phyloP scores from a whole-genome alignment of 2,329 filamentous ascomycete genomes.

The Colletotrichum gloeosporioides region DNA sequence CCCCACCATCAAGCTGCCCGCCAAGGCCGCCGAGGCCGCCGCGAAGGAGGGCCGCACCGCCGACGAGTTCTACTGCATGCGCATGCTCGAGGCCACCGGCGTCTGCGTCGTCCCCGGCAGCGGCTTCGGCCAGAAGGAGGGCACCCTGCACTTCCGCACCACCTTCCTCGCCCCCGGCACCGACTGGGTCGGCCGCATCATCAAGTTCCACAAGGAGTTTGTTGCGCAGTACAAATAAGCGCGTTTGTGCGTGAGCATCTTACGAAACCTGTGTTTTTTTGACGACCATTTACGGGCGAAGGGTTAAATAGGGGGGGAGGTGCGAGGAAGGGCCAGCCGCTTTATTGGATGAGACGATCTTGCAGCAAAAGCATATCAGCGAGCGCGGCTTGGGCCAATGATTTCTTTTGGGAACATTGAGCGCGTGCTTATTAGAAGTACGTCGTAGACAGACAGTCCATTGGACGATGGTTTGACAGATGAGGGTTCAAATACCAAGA shows the following conservation, averaged over 20 bases:
- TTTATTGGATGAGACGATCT: background rate
- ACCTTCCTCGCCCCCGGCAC: conserved; percentile 97
- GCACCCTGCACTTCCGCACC: conserved; percentile 91
- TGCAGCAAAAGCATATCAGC: background rate
- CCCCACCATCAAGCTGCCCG: conserved; percentile 84
- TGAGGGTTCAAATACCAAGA: background rate
- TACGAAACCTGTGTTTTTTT: conserved; percentile 11
- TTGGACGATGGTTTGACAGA: background rate
- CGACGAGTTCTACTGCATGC: conserved; percentile 95
- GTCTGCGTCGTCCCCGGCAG: conserved; percentile 92
- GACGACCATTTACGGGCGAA: background rate
- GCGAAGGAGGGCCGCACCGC: conserved; percentile 73
- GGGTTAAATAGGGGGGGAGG: background rate
- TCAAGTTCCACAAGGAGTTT: conserved; percentile 90
- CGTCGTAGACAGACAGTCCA: background rate
- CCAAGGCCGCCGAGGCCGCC: conserved; percentile 79
- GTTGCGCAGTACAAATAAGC: conserved; percentile 75
- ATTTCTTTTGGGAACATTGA: background rate
- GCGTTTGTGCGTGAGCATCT: background rate
- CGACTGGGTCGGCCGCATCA: conserved; percentile 87
- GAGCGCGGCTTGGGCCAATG: background rate
- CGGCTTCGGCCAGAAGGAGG: conserved; percentile 93
- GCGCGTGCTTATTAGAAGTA: background rate
- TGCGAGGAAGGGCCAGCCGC: background rate
- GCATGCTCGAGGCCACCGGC: conserved; percentile 89